Base-by-base conservation (phyloP, 768 basidiomycete genomes). In the Rhizopogon sp. region DNA sequence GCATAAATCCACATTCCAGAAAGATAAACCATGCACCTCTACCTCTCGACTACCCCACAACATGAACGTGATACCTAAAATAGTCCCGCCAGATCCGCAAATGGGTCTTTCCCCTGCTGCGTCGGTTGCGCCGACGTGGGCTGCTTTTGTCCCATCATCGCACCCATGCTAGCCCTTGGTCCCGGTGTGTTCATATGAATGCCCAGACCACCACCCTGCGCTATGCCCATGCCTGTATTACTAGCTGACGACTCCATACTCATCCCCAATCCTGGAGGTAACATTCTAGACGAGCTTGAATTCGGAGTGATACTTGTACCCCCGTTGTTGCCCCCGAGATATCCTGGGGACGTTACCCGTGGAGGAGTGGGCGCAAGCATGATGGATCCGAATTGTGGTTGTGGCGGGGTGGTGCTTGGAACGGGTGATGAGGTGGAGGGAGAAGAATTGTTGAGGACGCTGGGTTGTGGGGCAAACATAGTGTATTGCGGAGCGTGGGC, bases 61-160 rank as follows among this genome's bases (percentile, higher is more conserved):
- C 28, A 25, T 25, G 25, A 42, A 56, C 16, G 41, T 31, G 13
- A 22, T 7, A 25, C 33, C 64, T 64, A 93, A 67, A 93, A 91
- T 53, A 93, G 70, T 17, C 85, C 85, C 2, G 79, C 89, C 37
- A 93, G 75, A 71, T 93, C 90, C 6, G 89, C 88, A 63, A 93
- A 93, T 41, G 91, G 90, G 68, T 93, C 90, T 66, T 89, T 93
- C 54, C 72, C 75, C 58, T 80, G 77, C 43, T 67, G 47, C 9
- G 47, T 49, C 22, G 35, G 47, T 61, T 58, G 72, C 44, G 55
- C 51, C 31, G 67, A 50, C 5, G 61, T 50, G 6, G 67, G 62
- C 43, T 59, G 70, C 28, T 58, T 64, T 47, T 64, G 65, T 33
- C 60, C 61, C n/a, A 40, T 39, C 2, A 58, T 17, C 4, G 57